These are phyloP conservation scores for Metschnikowia continentalis DNA, from an alignment of 805 yeast genomes.

Conservation along the genomic window DNA sequence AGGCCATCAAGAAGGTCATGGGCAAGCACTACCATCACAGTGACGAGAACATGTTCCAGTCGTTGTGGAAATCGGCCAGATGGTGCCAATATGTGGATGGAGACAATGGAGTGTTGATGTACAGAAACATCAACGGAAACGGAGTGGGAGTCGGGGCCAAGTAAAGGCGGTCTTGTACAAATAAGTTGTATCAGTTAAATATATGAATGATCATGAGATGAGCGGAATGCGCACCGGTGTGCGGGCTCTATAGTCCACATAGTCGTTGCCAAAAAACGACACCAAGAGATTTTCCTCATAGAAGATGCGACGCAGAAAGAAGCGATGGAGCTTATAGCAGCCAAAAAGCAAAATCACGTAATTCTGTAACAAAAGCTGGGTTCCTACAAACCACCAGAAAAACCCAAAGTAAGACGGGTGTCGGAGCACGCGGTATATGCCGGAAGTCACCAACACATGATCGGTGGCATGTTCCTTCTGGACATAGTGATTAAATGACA, in stretches of 20 bases:
- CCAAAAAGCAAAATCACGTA: constrained; percentile 57
- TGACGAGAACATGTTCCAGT: constrained; percentile 69
- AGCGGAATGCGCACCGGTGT: constrained; percentile 68
- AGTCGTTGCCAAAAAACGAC: constrained; percentile 68
- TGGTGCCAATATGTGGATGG: constrained; percentile 73
- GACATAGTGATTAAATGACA: constrained; percentile 79
- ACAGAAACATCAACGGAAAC: constrained; percentile 53
- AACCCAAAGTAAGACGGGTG: constrained; percentile 94
- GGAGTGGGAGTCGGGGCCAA: constrained; percentile 9
- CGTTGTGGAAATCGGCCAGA: constrained; percentile 62
- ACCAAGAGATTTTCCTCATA: constrained; percentile 68
- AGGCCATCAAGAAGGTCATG: constrained; percentile 77
- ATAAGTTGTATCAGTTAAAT: neutral
- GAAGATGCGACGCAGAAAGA: constrained; percentile 63
- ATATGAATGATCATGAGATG: constrained; percentile 8
- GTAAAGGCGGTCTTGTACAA: no score
- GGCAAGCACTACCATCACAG: constrained; percentile 69
- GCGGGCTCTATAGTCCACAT: constrained; percentile 45
- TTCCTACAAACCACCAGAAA: constrained; percentile 89
- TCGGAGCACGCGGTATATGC: constrained; percentile 62
- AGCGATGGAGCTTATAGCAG: constrained; percentile 53
- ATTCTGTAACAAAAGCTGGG: constrained; percentile 69
- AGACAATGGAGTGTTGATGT: constrained; percentile 56
- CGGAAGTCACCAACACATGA: constrained; percentile 69
- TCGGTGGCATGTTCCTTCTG: constrained; percentile 46